Percentiles rank a stretch among this genome's conserved stretches.
Evolutionary conservation across 2,329 filamentous ascomycete genomes (phyloP).

Genomic region (Pyrenophora seminiperda): DNA sequence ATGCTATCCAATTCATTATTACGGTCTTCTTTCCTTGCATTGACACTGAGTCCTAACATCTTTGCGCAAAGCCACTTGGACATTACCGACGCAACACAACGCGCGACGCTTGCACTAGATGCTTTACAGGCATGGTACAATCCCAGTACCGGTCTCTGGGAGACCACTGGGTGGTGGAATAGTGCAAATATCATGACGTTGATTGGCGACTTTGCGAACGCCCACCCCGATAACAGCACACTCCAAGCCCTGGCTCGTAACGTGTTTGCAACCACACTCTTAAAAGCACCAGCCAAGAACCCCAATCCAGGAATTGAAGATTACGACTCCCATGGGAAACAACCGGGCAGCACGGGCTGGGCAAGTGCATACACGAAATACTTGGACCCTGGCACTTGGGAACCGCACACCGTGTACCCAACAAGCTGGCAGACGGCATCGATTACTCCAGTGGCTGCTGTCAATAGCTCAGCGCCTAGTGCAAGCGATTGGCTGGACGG

Average conservation of each 20-base stretch:
- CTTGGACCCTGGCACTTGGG: constrained; percentile 20
- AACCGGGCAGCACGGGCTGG: neutral
- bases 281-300: constrained; percentile 39
- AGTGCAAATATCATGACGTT: constrained; percentile 69
- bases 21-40: constrained; percentile 18
- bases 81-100: constrained; percentile 27
- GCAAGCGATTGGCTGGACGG: constrained; percentile 48
- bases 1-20: constrained; percentile 28
- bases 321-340: constrained; percentile 4
- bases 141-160: constrained; percentile 64
- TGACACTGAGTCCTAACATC: constrained; percentile 25
- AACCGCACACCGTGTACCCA: constrained; percentile 28
- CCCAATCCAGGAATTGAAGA: constrained; percentile 37
- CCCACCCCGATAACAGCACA: constrained; percentile 37
- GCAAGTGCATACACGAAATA: constrained; percentile 32
- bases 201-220: constrained; percentile 59
- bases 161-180: constrained; percentile 74
- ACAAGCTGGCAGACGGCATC: constrained; percentile 20
- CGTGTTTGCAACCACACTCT: constrained; percentile 54
- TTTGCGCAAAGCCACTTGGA: constrained; percentile 25
- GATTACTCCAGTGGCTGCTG: neutral
- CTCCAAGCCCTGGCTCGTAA: constrained; percentile 42
- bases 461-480: constrained; percentile 14
- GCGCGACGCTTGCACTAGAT: constrained; percentile 44
- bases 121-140: constrained; percentile 68